Evolutionary conservation across 1,139 yeast species (phyloP).

Genomic region (Saccharomycopsis hybrid): DNA sequence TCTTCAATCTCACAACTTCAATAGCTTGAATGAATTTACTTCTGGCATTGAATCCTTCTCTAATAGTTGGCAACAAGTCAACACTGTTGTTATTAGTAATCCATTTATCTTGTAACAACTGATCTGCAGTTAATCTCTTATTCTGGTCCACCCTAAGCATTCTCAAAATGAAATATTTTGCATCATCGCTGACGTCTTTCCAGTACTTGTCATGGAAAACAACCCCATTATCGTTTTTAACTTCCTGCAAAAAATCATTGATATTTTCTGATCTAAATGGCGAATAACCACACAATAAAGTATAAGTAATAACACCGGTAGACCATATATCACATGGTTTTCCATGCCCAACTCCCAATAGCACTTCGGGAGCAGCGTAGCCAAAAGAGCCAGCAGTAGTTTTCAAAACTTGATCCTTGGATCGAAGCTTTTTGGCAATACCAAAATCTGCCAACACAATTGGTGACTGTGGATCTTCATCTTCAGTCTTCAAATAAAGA

Average conservation of each 20-base stretch:
- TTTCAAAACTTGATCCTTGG: conserved; percentile 55
- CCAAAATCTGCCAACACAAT: conserved; percentile 90
- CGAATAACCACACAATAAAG: conserved; percentile 85
- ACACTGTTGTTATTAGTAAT: conserved; percentile 43
- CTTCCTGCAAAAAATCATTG: conserved; percentile 74
- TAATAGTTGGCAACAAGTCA: conserved; percentile 67
- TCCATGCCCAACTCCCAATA: conserved; percentile 73
- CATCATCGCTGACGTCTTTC: conserved; percentile 69
- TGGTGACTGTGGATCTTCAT: conserved; percentile 45
- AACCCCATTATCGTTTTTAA: conserved; percentile 58
- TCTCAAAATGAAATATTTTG: conserved; percentile 62
- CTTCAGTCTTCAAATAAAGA: conserved; percentile 47
- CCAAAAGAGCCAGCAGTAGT: conserved; percentile 89
- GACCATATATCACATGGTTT: conserved; percentile 94
- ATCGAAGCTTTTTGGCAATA: conserved; percentile 67
- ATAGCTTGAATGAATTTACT: conserved; percentile 81
- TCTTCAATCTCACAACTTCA: conserved; percentile 69
- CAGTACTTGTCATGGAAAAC: conserved; percentile 85
- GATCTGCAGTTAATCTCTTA: conserved; percentile 58
- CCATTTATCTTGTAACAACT: conserved; percentile 68
- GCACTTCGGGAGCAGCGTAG: conserved; percentile 90
- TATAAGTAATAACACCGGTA: conserved; percentile 83
- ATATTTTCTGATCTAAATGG: conserved; percentile 86
- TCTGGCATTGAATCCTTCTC: conserved; percentile 77
- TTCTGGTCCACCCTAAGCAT: conserved; percentile 63